Conservation (phyloP, 495 filamentous ascomycete species). For the Aspergillus carlsbadensis region DNA sequence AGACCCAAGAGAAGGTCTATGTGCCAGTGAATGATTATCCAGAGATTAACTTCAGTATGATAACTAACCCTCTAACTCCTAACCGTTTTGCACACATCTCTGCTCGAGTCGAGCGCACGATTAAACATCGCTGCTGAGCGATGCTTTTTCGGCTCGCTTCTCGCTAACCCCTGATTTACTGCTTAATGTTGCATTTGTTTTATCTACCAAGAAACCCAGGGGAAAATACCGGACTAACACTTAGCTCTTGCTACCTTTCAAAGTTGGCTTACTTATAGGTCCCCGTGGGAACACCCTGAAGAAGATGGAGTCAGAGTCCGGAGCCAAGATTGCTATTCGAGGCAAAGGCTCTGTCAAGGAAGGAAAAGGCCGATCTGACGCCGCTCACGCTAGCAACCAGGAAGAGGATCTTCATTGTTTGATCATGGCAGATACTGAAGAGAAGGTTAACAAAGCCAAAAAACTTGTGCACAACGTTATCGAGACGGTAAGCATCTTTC, state of each 20-base stretch:
- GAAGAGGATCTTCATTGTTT: slow-evolving; percentile 98
- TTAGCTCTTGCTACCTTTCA: slow-evolving; percentile 70
- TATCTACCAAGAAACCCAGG: slow-evolving; percentile 27
- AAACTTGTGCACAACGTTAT: slow-evolving; percentile 96
- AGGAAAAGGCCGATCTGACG: slow-evolving; percentile 97
- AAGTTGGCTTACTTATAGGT: slow-evolving; percentile 99
- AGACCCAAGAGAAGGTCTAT: slow-evolving; percentile 99
- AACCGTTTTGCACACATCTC: slow-evolving; percentile 54
- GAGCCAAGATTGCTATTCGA: slow-evolving; percentile 97
- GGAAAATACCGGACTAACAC: slow-evolving; percentile 74
- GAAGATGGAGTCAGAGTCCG: slow-evolving; percentile 97
- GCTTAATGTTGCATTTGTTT: slow-evolving; percentile 37
- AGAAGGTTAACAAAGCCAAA: slow-evolving; percentile 98
- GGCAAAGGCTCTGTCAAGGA: slow-evolving; percentile 99
- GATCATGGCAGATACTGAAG: slow-evolving; percentile 98
- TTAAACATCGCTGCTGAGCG: slow-evolving; percentile 31
- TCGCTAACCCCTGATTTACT: slow-evolving; percentile 58
- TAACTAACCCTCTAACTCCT: slow-evolving; percentile 97
- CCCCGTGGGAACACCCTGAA: slow-evolving; percentile 99
- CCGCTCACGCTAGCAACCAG: slow-evolving; percentile 98
- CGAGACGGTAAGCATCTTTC: slow-evolving; percentile 73
- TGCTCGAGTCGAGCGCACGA: slow-evolving; percentile 50
- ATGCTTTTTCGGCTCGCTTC: slow-evolving; percentile 49
- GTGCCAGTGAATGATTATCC: slow-evolving; percentile 99
- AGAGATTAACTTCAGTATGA: slow-evolving; percentile 99